Conservation (phyloP, 2,329 filamentous ascomycete species). For the Diaporthe citrichinensis region DNA sequence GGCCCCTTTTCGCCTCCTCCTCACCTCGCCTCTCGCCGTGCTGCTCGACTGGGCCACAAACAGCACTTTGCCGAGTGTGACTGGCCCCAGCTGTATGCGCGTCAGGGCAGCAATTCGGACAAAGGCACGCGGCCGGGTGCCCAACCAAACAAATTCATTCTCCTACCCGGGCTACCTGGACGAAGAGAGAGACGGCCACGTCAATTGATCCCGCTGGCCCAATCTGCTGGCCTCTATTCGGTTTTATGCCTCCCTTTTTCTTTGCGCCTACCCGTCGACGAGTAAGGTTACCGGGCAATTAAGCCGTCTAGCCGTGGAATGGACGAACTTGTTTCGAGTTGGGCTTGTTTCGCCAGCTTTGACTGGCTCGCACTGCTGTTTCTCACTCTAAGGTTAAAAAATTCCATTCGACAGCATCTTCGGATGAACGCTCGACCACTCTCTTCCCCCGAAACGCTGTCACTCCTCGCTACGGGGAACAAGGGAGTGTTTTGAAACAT, state of each 20-base stretch:
- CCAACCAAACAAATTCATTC: background rate
- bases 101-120: background rate
- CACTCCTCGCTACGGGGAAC: conserved; percentile 17
- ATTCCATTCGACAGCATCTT: conserved; percentile 26
- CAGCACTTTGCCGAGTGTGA: background rate
- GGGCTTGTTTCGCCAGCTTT: conserved; percentile 21
- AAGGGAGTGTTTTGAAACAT: conserved; percentile 29
- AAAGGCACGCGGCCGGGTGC: background rate
- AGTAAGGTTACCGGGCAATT: conserved; percentile 16
- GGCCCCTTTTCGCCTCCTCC: conserved; percentile 5
- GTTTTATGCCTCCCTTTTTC: conserved; percentile 3
- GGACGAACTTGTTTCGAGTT: conserved; percentile 30
- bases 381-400: conserved; percentile 7
- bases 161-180: background rate
- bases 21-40: background rate
- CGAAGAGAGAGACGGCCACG: background rate
- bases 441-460: conserved; percentile 8
- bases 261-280: background rate
- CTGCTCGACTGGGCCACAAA: background rate
- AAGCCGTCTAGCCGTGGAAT: conserved; percentile 4
- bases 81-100: background rate
- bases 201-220: conserved; percentile 1
- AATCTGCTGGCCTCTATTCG: background rate
- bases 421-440: conserved; percentile 30
- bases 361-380: conserved; percentile 26